Base-by-base conservation (phyloP, 2,329 filamentous ascomycete genomes). In the Simplicillium aogashimaense region DNA sequence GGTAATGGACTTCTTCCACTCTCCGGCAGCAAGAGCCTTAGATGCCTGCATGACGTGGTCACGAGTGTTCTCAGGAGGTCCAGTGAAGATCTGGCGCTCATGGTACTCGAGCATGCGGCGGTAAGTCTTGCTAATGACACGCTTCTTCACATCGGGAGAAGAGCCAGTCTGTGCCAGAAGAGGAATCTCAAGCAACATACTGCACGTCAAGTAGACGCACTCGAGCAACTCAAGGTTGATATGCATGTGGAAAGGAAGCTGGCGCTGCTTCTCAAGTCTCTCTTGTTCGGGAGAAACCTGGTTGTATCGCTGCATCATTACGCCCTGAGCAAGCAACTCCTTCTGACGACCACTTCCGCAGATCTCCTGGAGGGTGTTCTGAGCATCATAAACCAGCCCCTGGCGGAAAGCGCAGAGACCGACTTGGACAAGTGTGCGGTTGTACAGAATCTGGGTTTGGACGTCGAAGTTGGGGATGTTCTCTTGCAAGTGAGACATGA, bases 201-300 rank as follows among this genome's bases (percentile, higher is more conserved):
- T 95, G 72, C 90, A 97, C 38, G 92, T 97, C 44, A 98, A 77
- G 70, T 98, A 98, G 46, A 97, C 90, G 58, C 92, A 97, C 70
- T 98, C 92, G 31, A 98, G 78, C 41, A 98, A 78, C 65, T 98
- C 92, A 39, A 98, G 77, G 73, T 98, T 98, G 74, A 98, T 98
- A 76, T 98, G 92, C 88, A 98, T 95, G 72, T 98, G 92, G 81
- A 98, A 98, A 30, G 92, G 92, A 51, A 98, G 77, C 69, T 98
- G 92, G 54, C 92, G 83, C 69, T 97, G 90, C 61, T 92, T 86
- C 72, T 98, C 92, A 31, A 97, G 76, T 50, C 90, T 86, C 70
- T 98, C 92, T 66, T 98, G 92, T 67, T 98, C 92, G 14, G 92
- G 92, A 29, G 89, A 92, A 46, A 98, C 92, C 57, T 95, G 89